Evolutionary conservation across 1,139 yeast species (phyloP).

Genomic region (Petasospora rhodanensis): DNA sequence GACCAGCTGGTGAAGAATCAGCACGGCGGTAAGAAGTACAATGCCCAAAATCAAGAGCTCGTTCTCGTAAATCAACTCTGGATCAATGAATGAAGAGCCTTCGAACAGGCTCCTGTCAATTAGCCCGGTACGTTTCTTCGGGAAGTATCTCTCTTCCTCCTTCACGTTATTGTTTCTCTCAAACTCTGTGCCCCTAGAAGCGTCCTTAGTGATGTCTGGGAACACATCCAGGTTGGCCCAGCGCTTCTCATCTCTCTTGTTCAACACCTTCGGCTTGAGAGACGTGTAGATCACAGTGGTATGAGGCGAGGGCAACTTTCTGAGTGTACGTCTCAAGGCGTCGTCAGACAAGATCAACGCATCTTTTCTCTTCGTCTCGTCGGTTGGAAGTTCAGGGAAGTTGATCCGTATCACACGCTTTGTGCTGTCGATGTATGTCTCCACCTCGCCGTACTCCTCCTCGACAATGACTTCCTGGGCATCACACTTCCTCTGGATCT

Average conservation of each 20-base stretch:
- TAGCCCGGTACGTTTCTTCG: conserved; percentile 28
- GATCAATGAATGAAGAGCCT: conserved; percentile 19
- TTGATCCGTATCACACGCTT: conserved; percentile 56
- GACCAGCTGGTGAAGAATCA: conserved; percentile 6
- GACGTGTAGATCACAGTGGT: conserved; percentile 50
- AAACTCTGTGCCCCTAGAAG: conserved; percentile 41
- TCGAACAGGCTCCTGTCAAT: conserved; percentile 11
- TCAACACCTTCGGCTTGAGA: conserved; percentile 15
- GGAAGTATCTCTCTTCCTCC: conserved; percentile 32
- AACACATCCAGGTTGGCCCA: conserved; percentile 26
- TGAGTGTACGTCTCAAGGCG: conserved; percentile 40
- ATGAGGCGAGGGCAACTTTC: conserved; percentile 68
- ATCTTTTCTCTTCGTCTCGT: conserved; percentile 28
- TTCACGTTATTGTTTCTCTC: conserved; percentile 46
- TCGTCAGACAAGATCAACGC: conserved; percentile 33
- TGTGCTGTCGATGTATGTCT: conserved; percentile 54
- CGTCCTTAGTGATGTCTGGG: conserved; percentile 28
- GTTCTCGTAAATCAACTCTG: conserved; percentile 22
- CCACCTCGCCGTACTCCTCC: conserved; percentile 38
- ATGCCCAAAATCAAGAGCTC: conserved; percentile 21
- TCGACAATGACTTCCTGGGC: conserved; percentile 32
- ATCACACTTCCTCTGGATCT: conserved; percentile 24
- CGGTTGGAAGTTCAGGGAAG: conserved; percentile 45
- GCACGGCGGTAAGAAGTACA: conserved; percentile 6
- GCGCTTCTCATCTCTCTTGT: conserved; percentile 17